Conservation (phyloP, 129 eudicot genomes). For the Tagetes erecta region DNA sequence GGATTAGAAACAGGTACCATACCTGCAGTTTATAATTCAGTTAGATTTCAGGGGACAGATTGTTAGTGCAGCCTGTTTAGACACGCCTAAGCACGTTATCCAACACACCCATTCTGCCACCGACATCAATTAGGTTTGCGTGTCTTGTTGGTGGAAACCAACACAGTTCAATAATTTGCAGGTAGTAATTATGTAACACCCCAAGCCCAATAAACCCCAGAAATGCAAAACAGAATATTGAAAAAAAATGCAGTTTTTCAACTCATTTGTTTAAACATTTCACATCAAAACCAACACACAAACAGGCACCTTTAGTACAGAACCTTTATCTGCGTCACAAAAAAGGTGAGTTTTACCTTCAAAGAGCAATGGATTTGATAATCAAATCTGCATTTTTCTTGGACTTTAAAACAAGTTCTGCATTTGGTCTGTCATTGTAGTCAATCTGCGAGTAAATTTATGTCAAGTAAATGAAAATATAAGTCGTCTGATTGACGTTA, state of each 20-base stretch:
- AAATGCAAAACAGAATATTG: background rate
- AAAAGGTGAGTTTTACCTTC: conserved; percentile 22
- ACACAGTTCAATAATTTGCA: background rate
- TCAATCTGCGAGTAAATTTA: conserved; percentile 57
- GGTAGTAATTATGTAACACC: background rate
- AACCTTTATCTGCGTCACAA: background rate
- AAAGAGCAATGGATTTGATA: conserved; percentile 63
- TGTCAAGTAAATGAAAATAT: background rate
- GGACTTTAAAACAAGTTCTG: conserved; percentile 77
- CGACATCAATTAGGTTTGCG: no score
- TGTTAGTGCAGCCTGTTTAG: no score
- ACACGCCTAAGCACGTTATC: no score
- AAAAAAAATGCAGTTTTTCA: background rate
- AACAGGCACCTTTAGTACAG: background rate
- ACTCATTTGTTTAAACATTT: background rate
- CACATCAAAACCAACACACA: conserved; percentile 1
- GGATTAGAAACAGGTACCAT: no score
- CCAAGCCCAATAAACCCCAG: conserved; percentile 1
- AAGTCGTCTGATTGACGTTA: background rate
- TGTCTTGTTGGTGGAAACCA: no score
- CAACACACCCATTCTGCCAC: no score
- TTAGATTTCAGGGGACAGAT: no score
- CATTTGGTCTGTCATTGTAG: conserved; percentile 89
- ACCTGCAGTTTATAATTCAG: no score
- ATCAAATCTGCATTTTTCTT: conserved; percentile 81